A percentile compares a stretch with the other conserved stretches of the same genome.
Evolutionary conservation across 805 yeast genomes (phyloP).

Genomic region (Hanseniaspora lindneri): DNA sequence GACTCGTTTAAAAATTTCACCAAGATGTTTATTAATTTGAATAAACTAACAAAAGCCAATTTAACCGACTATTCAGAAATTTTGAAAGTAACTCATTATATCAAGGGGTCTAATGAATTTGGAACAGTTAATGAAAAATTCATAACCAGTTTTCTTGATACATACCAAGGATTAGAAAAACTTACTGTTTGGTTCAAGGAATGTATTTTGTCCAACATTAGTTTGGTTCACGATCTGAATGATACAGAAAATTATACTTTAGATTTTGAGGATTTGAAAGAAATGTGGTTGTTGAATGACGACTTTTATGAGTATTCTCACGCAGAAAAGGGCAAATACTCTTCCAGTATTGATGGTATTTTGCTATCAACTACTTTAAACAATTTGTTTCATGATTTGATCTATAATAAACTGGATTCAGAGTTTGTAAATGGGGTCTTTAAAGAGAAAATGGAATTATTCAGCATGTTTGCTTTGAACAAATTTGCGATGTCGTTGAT

Average conservation of each 20-base stretch:
- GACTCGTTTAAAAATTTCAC: not conserved
- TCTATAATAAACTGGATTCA: not conserved
- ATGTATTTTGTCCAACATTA: constrained; percentile 1
- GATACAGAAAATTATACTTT: not conserved
- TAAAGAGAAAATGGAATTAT: not conserved
- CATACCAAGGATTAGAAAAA: not conserved
- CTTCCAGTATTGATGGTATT: constrained; percentile 3
- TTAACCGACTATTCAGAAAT: not conserved
- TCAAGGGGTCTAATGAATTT: not conserved
- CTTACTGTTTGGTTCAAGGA: constrained; percentile 4
- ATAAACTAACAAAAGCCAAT: not conserved
- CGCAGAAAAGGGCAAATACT: not conserved
- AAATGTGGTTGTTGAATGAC: constrained; percentile 13
- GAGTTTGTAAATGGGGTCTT: not conserved
- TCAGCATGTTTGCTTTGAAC: not conserved
- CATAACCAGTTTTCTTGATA: not conserved
- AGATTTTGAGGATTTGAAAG: constrained; percentile 6
- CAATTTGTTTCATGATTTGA: not conserved
- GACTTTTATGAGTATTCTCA: not conserved
- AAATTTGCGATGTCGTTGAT: not conserved
- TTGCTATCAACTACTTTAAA: not conserved
- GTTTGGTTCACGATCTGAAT: not conserved
- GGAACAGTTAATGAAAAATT: not conserved
- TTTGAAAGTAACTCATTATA: not conserved
- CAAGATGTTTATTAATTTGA: constrained; percentile 4